Percentiles rank a stretch among this genome's conserved stretches.
These are phyloP conservation scores for Sanguinoderma infundibulare DNA, from an alignment of 1,284 basidiomycete species.

Conservation along the genomic window DNA sequence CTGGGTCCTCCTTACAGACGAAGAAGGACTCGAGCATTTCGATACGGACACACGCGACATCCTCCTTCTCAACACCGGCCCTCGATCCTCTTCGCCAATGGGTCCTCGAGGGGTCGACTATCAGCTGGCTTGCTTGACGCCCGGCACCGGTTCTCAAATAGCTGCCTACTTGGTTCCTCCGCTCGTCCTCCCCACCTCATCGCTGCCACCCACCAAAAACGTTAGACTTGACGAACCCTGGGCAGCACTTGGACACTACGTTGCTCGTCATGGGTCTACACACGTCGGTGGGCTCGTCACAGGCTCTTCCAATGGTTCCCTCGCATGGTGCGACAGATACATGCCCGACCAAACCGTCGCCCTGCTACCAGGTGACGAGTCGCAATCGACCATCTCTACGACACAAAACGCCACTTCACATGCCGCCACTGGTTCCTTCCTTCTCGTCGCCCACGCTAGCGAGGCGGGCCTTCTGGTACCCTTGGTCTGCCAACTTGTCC, in stretches of 20 bases:
- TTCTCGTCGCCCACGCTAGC: slow-evolving; percentile 42
- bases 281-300: slow-evolving; percentile 38
- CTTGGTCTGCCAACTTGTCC: slow-evolving; percentile 50
- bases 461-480: slow-evolving; percentile 48
- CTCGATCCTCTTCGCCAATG: slow-evolving; percentile 41
- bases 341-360: not conserved
- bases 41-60: slow-evolving; percentile 35
- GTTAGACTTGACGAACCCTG: slow-evolving; percentile 39
- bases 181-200: slow-evolving; percentile 48
- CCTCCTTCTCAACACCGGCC: slow-evolving; percentile 41
- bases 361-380: not conserved
- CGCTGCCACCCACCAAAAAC: slow-evolving; percentile 34
- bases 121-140: slow-evolving; percentile 35
- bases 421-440: slow-evolving; percentile 32
- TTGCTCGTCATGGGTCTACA: slow-evolving; percentile 29
- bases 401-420: not conserved
- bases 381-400: not conserved
- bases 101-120: slow-evolving; percentile 48
- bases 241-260: slow-evolving; percentile 44
- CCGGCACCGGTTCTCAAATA: slow-evolving; percentile 35
- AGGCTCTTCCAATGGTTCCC: slow-evolving; percentile 15
- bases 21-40: slow-evolving; percentile 41
- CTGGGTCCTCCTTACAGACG: slow-evolving; percentile 57
- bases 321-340: slow-evolving; percentile 30
- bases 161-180: slow-evolving; percentile 61